Percentiles rank a stretch among this genome's conserved stretches.
Evolutionary conservation across 352 stramenopile species (phyloP).

Genomic region (Pythium brachiatum): DNA sequence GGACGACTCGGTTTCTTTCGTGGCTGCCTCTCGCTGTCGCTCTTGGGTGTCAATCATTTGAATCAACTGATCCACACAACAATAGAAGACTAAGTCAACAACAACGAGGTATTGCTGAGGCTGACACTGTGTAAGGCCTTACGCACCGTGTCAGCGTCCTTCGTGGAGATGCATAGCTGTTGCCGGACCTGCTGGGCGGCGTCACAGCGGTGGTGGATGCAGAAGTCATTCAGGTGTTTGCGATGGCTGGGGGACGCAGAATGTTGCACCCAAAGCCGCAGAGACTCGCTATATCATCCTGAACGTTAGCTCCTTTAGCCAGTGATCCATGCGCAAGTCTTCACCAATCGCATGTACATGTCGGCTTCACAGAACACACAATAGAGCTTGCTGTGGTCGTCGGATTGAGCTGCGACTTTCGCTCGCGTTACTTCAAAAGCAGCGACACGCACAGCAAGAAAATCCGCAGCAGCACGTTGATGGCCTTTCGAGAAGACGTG

Average conservation of each 20-base stretch:
- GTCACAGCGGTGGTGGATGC: conserved; percentile 53
- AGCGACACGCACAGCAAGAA: conserved; percentile 32
- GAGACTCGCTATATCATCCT: conserved; percentile 7
- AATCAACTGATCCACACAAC: background rate
- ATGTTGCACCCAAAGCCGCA: conserved; percentile 35
- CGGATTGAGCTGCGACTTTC: background rate
- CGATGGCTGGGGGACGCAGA: conserved; percentile 35
- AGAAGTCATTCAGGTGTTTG: conserved; percentile 47
- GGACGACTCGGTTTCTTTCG: background rate
- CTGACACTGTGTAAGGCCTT: background rate
- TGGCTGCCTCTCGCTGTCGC: background rate
- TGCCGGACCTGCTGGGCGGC: conserved; percentile 31
- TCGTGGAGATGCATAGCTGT: conserved; percentile 37
- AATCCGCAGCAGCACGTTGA: conserved; percentile 39
- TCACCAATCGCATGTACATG: conserved; percentile 15
- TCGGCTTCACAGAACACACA: conserved; percentile 38
- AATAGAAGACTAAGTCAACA: too few relatives aligned
- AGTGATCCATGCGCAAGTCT: background rate
- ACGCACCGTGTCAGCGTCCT: conserved; percentile 29
- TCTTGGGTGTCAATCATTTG: background rate
- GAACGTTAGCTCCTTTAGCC: background rate
- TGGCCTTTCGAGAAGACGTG: conserved; percentile 66
- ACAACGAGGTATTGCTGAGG: too few relatives aligned
- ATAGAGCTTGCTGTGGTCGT: conserved; percentile 1
- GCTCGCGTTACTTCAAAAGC: conserved; percentile 23